Percentiles rank a stretch among this genome's conserved stretches.
Evolutionary conservation across 495 filamentous ascomycete species (phyloP).

Genomic region (Talaromyces proteolyticus): DNA sequence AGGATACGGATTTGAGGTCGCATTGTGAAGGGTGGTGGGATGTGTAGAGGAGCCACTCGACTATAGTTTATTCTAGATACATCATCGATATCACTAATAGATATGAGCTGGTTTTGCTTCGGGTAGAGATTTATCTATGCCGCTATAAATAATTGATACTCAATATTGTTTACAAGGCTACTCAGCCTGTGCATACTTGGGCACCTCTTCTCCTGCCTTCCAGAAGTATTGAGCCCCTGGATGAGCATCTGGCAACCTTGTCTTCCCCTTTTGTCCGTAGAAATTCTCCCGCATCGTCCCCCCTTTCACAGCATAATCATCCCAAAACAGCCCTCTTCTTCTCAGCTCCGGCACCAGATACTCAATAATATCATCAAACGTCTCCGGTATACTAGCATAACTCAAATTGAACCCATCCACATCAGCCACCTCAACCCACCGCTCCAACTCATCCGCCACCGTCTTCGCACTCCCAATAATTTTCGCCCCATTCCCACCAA

Average conservation of each 20-base stretch:
- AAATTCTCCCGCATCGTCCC: conserved; percentile 41
- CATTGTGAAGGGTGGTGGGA: conserved; percentile 51
- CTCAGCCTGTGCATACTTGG: no score
- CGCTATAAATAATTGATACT: no score
- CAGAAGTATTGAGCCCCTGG: no score
- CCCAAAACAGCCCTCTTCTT: conserved; percentile 43
- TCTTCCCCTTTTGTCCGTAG: background rate
- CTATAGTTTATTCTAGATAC: background rate
- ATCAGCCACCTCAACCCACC: conserved; percentile 37
- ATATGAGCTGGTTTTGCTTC: no score
- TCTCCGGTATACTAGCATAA: conserved; percentile 45
- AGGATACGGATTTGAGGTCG: conserved; percentile 34
- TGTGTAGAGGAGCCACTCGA: conserved; percentile 12
- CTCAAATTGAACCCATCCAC: conserved; percentile 50
- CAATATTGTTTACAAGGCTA: no score
- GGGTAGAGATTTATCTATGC: no score
- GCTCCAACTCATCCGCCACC: conserved; percentile 40
- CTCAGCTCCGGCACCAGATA: conserved; percentile 47
- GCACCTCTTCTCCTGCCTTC: no score
- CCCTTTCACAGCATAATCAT: conserved; percentile 38
- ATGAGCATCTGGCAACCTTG: no score
- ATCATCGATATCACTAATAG: no score
- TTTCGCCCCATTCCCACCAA: conserved; percentile 4
- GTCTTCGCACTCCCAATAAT: conserved; percentile 16
- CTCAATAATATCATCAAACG: conserved; percentile 51